Evolutionary conservation across 179 eudicot genomes (phyloP).

Genomic region (Beta corolliflora): DNA sequence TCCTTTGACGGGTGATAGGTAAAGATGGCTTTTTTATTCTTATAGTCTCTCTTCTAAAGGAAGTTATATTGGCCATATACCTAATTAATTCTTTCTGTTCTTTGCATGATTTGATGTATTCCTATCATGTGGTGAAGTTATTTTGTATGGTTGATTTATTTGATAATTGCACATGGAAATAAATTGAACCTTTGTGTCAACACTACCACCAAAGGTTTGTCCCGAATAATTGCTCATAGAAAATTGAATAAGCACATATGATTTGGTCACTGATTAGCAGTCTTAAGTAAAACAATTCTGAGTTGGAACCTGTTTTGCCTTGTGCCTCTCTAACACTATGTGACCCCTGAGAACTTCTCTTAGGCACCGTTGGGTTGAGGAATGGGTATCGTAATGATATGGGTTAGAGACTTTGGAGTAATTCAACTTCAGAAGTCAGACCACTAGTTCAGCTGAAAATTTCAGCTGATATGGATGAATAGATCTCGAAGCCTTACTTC

Average conservation of each 20-base stretch:
- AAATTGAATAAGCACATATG: background rate
- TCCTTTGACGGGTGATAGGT: constrained; percentile 94
- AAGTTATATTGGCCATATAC: background rate
- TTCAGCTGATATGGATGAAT: background rate
- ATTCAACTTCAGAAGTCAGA: background rate
- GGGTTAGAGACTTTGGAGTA: background rate
- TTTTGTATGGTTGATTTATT: background rate
- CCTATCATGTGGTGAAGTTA: background rate
- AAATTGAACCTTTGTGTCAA: background rate
- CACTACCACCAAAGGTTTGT: background rate
- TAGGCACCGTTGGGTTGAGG: background rate
- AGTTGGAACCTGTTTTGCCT: background rate
- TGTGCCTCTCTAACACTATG: background rate
- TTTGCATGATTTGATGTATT: background rate
- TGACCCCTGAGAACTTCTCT: background rate
- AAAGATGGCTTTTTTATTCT: constrained; percentile 17
- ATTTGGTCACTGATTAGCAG: background rate
- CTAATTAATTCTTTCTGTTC: background rate
- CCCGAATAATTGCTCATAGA: background rate
- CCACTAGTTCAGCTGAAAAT: background rate
- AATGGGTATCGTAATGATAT: background rate
- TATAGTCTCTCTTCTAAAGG: background rate
- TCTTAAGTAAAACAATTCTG: background rate
- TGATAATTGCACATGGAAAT: background rate
- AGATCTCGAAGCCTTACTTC: background rate